Conservation (phyloP, 2,329 filamentous ascomycete genomes). For the Stagonosporopsis chrysanthemi region DNA sequence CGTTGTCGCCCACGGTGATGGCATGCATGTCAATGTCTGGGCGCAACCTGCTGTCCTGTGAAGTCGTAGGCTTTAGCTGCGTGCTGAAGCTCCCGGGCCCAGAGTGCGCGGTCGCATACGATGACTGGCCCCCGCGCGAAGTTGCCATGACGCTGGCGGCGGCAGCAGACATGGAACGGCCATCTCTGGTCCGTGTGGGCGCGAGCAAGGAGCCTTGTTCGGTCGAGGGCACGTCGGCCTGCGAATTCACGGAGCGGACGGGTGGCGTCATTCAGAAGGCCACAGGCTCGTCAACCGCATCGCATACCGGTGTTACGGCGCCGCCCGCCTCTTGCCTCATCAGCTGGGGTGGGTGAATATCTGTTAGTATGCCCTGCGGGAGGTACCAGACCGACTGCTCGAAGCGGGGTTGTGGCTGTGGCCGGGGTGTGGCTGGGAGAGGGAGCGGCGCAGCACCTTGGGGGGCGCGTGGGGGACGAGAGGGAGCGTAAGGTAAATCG, state of each 20-base stretch:
- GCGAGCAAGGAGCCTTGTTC: slow-evolving; percentile 53
- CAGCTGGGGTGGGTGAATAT: slow-evolving; percentile 35
- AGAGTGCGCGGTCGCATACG: slow-evolving; percentile 71
- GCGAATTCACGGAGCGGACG: slow-evolving; percentile 51
- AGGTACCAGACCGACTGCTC: slow-evolving; percentile 22
- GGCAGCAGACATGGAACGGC: slow-evolving; percentile 62
- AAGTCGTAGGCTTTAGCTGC: slow-evolving; percentile 77
- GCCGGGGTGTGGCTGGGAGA: slow-evolving; percentile 15
- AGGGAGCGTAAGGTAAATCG: slow-evolving; percentile 19
- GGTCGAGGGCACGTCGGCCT: slow-evolving; percentile 43
- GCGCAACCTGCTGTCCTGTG: slow-evolving; percentile 67
- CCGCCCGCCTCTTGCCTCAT: slow-evolving; percentile 45
- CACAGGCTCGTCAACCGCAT: slow-evolving; percentile 48
- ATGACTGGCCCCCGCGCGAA: slow-evolving; percentile 68
- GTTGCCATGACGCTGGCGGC: slow-evolving; percentile 64
- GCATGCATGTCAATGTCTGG: slow-evolving; percentile 64
- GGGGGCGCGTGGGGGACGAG: slow-evolving; percentile 17
- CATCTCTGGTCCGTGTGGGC: slow-evolving; percentile 59
- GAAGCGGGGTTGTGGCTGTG: slow-evolving; percentile 28
- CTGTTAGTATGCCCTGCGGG: slow-evolving; percentile 20
- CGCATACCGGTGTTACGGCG: slow-evolving; percentile 43
- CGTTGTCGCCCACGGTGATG: slow-evolving; percentile 66
- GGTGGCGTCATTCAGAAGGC: slow-evolving; percentile 53
- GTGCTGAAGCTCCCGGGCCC: slow-evolving; percentile 84
- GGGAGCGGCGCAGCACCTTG: slow-evolving; percentile 21